A percentile compares a stretch with the other conserved stretches of the same genome.
Conservation (phyloP, 2,329 filamentous ascomycete species). For the Aureobasidium namibiae region DNA sequence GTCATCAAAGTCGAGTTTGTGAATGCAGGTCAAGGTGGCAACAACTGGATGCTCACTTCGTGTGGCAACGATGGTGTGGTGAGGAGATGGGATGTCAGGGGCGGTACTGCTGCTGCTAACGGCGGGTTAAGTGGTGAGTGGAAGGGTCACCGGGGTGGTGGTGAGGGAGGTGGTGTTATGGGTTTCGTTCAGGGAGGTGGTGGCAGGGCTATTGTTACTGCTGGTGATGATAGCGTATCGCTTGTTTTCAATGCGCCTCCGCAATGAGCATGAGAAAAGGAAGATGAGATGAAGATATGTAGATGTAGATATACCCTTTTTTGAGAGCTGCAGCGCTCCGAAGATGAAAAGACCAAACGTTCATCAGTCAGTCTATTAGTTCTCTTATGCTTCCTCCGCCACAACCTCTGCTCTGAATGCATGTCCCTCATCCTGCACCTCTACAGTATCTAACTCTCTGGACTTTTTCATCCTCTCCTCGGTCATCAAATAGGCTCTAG, state of each 20-base stretch:
- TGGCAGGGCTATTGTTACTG: slow-evolving; percentile 72
- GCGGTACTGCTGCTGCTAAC: slow-evolving; percentile 56
- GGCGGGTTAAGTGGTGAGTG: slow-evolving; percentile 76
- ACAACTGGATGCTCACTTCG: slow-evolving; percentile 65
- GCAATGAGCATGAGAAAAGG: not conserved
- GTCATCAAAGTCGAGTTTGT: slow-evolving; percentile 93
- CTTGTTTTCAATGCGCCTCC: slow-evolving; percentile 52
- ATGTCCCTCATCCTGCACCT: slow-evolving; percentile 16
- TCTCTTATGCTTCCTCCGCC: too few relatives aligned
- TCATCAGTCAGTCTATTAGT: too few relatives aligned
- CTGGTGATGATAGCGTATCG: slow-evolving; percentile 73
- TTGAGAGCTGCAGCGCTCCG: not conserved
- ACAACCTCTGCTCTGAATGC: slow-evolving; percentile 10
- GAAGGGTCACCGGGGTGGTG: slow-evolving; percentile 78
- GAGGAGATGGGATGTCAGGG: slow-evolving; percentile 73
- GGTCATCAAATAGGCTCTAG: slow-evolving; percentile 22
- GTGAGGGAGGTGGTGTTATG: slow-evolving; percentile 79
- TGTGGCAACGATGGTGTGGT: slow-evolving; percentile 91
- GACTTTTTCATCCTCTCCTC: slow-evolving; percentile 21
- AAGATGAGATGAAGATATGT: not conserved
- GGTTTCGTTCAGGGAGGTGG: slow-evolving; percentile 77
- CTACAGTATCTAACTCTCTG: slow-evolving; percentile 19
- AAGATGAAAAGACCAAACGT: not conserved
- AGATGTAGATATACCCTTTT: slow-evolving; percentile 8
- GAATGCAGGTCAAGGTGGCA: slow-evolving; percentile 29